Base-by-base conservation (phyloP, 176 grass and related monocot species). In the Elymus sibiricus region DNA sequence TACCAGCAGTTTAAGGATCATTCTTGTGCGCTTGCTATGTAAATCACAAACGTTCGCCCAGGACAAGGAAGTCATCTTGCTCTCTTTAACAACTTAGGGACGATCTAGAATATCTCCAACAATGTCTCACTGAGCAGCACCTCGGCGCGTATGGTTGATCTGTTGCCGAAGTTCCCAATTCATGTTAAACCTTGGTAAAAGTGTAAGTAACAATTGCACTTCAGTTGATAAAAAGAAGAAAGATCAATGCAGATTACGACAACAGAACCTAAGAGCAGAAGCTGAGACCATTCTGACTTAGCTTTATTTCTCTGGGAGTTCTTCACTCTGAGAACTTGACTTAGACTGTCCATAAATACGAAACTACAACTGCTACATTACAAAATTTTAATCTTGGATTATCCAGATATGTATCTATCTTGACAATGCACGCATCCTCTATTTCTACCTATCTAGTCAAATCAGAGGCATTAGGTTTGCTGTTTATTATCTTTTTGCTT, bases 211-310 rank as follows among this genome's bases (percentile, higher is more conserved):
- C 22, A 21, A 37, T 53, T 69, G 64, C 27, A 34, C 42, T 51
- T 53, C 22, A 53, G 60, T 69, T 37, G 27, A 81, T 53, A 49
- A n/a, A 3, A 53, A 22, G 1, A 77, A 65, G 16, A 67, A 32
- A 74, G 40, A 74, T 51, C 11, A 25, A 69, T 25, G 17, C 19
- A 6, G 28, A 82, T 27, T 37, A 28, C 17, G 27, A 82, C 11
- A 35, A 69, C 7, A 25, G 16, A 64, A 65, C 37, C 16, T 79
- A 12, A 12, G 28, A 64, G 37, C 4, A 9, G 26, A 67, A 64
- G 61, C 79, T 67, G 61, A 81, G 28, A 81, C 40, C 22, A 66
- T 66, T 80, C 10, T 49, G 27, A 65, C 22, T 40, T 61, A 80
- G 14, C 63, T 81, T 68, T 67, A 53, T 53, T 53, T 68, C 11